Evolutionary conservation across 208 protist species (phyloP).

Genomic region (Leishmania gerbilli): DNA sequence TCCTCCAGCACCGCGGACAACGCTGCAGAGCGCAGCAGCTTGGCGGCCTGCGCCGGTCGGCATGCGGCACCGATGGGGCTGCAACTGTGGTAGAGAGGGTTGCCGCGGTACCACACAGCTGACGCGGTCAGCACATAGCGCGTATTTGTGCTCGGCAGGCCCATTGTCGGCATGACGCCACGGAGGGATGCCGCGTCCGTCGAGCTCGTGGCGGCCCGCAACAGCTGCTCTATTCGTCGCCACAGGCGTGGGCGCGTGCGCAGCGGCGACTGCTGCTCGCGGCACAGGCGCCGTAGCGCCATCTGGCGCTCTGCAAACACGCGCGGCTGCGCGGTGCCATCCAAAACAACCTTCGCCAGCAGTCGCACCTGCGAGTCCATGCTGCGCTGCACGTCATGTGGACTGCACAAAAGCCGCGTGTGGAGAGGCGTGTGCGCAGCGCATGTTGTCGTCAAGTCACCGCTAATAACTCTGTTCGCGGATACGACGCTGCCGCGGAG

Average conservation of each 20-base stretch:
- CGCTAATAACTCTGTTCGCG: neutral
- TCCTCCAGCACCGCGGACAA: slow-evolving; percentile 37
- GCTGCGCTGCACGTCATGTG: slow-evolving; percentile 33
- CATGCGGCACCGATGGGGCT: slow-evolving; percentile 3
- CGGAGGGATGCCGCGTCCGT: slow-evolving; percentile 38
- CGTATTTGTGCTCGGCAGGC: slow-evolving; percentile 14
- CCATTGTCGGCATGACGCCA: slow-evolving; percentile 36
- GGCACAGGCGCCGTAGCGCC: slow-evolving; percentile 35
- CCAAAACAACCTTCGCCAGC: slow-evolving; percentile 9
- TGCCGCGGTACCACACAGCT: slow-evolving; percentile 37
- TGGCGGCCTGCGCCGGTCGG: slow-evolving; percentile 11
- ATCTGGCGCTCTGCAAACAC: slow-evolving; percentile 1
- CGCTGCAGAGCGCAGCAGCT: slow-evolving; percentile 51
- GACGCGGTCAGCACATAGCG: slow-evolving; percentile 22
- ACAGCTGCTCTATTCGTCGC: slow-evolving; percentile 31
- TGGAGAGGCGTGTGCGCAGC: slow-evolving; percentile 48
- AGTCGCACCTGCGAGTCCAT: slow-evolving; percentile 32
- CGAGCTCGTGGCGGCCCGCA: slow-evolving; percentile 40
- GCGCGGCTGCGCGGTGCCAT: slow-evolving; percentile 1
- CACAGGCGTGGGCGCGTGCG: slow-evolving; percentile 26
- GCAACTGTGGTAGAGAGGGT: slow-evolving; percentile 29
- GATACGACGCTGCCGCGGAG: slow-evolving; percentile 37
- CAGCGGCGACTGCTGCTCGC: slow-evolving; percentile 31
- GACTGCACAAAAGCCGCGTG: slow-evolving; percentile 36
- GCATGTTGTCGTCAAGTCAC: neutral